Evolutionary conservation across 352 stramenopile species (phyloP).

Genomic region (Globisporangium ultimum): DNA sequence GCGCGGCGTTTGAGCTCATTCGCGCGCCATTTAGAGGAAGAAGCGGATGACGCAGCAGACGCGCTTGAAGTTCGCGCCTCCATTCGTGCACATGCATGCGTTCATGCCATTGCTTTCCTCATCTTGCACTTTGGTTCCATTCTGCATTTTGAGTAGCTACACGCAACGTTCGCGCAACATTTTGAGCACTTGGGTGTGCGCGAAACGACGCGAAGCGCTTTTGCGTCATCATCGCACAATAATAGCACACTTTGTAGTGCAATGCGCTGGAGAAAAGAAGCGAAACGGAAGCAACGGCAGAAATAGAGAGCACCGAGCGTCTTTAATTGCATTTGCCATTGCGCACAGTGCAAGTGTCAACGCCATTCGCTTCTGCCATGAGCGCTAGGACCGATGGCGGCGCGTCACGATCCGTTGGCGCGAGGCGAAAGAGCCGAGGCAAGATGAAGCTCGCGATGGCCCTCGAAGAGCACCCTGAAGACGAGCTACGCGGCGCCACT

Average conservation of each 20-base stretch:
- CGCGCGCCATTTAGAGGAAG: conserved; percentile 27
- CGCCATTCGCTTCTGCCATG: not conserved
- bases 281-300: conserved; percentile 5
- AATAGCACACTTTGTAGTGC: too few species aligned
- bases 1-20: conserved; percentile 44
- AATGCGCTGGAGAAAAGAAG: not conserved
- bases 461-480: conserved; percentile 3
- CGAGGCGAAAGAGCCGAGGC: conserved; percentile 16
- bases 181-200: conserved; percentile 18
- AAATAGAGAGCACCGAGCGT: conserved; percentile 17
- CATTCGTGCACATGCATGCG: not conserved
- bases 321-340: not conserved
- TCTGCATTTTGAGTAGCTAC: not conserved
- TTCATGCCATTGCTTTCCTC: not conserved
- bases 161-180: conserved; percentile 36
- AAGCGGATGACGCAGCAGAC: not conserved
- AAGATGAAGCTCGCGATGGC: conserved; percentile 23
- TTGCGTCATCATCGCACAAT: not conserved
- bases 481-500: not conserved
- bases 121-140: not conserved
- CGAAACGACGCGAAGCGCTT: conserved; percentile 15
- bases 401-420: conserved; percentile 11
- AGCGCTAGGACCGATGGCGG: not conserved
- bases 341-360: not conserved
- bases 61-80: not conserved